phyloP scores from a whole-genome alignment of 441 rosid species.

The Viola pubescens region DNA sequence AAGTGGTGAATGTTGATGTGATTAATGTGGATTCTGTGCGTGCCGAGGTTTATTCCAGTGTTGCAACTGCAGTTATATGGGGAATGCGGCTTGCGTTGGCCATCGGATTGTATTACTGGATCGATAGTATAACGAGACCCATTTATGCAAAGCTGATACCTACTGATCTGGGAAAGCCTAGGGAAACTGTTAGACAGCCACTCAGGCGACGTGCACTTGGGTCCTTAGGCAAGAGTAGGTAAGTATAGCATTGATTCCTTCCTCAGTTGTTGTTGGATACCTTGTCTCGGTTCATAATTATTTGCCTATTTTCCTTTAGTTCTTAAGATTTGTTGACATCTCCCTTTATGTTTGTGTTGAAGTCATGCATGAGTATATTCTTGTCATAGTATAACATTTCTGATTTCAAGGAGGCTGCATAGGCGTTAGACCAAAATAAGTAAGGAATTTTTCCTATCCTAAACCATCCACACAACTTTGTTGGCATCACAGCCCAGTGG shows the following conservation, averaged over 20 bases:
- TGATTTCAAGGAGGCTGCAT: no score
- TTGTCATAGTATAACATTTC: no score
- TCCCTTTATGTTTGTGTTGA: no score
- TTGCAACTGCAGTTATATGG: constrained; percentile 90
- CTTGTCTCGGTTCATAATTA: no score
- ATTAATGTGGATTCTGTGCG: constrained; percentile 62
- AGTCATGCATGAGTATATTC: no score
- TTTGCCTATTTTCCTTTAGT: no score
- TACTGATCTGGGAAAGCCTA: constrained; percentile 83
- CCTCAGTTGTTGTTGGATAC: not conserved
- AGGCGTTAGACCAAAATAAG: no score
- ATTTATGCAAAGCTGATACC: constrained; percentile 90
- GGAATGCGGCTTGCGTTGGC: constrained; percentile 85
- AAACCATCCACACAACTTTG: no score
- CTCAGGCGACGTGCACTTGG: constrained; percentile 78
- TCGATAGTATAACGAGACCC: constrained; percentile 71
- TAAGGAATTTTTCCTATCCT: no score
- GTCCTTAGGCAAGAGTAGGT: constrained; percentile 92
- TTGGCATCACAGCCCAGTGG: no score
- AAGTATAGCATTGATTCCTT: constrained; percentile 19
- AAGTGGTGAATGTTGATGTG: constrained; percentile 76
- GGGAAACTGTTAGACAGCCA: constrained; percentile 43
- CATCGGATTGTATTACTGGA: constrained; percentile 66
- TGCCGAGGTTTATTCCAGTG: constrained; percentile 72
- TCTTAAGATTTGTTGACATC: no score